Base-by-base conservation (phyloP, 768 basidiomycete genomes). In the Chiua virens region DNA sequence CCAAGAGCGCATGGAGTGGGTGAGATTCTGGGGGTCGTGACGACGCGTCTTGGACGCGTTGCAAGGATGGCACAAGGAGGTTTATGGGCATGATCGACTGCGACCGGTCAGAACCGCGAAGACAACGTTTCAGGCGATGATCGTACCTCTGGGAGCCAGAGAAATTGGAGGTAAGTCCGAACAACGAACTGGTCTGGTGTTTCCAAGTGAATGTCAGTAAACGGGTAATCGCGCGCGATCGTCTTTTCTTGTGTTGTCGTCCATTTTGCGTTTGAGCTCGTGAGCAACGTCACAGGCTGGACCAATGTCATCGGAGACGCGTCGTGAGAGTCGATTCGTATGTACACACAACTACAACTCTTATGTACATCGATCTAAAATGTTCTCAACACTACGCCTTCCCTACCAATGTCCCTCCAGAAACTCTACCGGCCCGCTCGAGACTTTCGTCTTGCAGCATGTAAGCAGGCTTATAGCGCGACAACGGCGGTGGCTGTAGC, bases 91-190 rank as follows among this genome's bases (percentile, higher is more conserved):
- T 85, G 42, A 89, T 79, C 3, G 86, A 85, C 89, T 92, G 54
- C 18, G 35, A 15, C 9, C 7, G 28, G 55, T 64, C 30, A 64
- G 52, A 52, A 35, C 53, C 50, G 44, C 43, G 52, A 28, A 13
- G 4, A 43, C 14, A 27, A 11, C 30, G 9, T 34, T 7, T 23
- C 28, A 21, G 21, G 10, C 10, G 42, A 42, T 8, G 44, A n/a
- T 6, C 68, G 45, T 56, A 88, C 88, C 71, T 89, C 80, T 41
- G 88, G 87, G 38, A 89, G 76, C 87, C 87, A 90, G 8, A 90
- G 75, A 57, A 85, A 87, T 58, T 89, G 86, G 40, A 87, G 77
- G 65, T 89, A 90, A 4, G 75, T 82, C n/a, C 83, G 74, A 3
- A 73, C 74, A 21, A 85, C 76, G 59, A 77, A 83, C 54, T 85